Base-by-base conservation (phyloP, 768 basidiomycete genomes). In the Mycena kentingensis region DNA sequence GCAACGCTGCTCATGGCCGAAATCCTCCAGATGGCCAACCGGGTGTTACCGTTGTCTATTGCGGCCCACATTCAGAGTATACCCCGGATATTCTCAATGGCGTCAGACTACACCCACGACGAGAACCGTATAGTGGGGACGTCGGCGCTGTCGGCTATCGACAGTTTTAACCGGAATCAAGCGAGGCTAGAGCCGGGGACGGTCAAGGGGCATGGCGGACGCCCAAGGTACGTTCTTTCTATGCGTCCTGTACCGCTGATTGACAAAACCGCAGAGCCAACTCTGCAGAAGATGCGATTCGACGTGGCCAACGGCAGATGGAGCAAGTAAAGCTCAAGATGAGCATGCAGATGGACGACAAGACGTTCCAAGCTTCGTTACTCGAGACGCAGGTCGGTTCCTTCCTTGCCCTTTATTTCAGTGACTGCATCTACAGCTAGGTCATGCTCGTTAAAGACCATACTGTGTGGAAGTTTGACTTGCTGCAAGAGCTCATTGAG, bases 341-440 rank as follows among this genome's bases (percentile, higher is more conserved):
- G 65, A 89, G 87, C 54, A 84, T 97, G 81, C 90, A 93, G 70
- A 91, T 98, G 83, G 97, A 99, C 66, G 97, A 98, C 68, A 87
- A 80, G 66, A 82, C 88, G 4, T 99, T 98, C 70, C 92, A 95
- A 64, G 76, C 85, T 4, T 80, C 78, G 34, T 74, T 99, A 44
- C 76, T 94, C 19, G 93, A 97, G 61, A 92, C 93, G 2, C 90
- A 93, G 70, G 93, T 93, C 46, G 54, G 66, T 66, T 12, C 34
- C 15, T 31, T 16, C 13, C 27, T 22, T 29, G 52, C 47, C 46
- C n/a, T 29, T 31, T 27, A 37, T 29, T 41, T 31, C 49, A n/a
- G 26, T 53, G 51, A 28, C 58, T 29, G 2, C 36, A 10, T 7
- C 24, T n/a, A 22, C 18, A 11, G 16, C 28, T 58, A 92, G 90